Evolutionary conservation across 2,329 filamentous ascomycete genomes (phyloP).

Genomic region (Xylaria sp.): DNA sequence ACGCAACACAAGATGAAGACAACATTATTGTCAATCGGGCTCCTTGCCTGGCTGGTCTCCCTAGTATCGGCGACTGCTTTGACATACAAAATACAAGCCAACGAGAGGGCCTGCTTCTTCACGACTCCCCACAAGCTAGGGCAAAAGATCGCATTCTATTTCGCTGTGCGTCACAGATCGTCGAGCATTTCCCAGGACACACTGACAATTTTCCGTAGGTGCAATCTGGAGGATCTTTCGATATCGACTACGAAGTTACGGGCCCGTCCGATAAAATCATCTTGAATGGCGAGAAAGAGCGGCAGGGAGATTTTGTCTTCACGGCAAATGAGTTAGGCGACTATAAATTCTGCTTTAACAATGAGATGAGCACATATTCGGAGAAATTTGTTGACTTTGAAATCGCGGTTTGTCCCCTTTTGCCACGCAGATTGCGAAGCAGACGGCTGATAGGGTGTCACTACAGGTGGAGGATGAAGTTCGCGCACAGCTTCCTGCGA

Average conservation of each 20-base stretch:
- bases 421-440: constrained; percentile 12
- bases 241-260: constrained; percentile 90
- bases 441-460: constrained; percentile 23
- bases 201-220: constrained; percentile 67
- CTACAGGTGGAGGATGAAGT: constrained; percentile 47
- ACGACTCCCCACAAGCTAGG: constrained; percentile 78
- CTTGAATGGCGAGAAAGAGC: constrained; percentile 86
- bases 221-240: constrained; percentile 97
- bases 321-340: constrained; percentile 88
- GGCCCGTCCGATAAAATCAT: constrained; percentile 85
- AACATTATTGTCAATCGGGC: constrained; percentile 68
- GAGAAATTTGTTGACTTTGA: constrained; percentile 99
- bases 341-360: constrained; percentile 98
- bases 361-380: constrained; percentile 96
- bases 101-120: constrained; percentile 98
- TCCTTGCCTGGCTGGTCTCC: constrained; percentile 76
- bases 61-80: constrained; percentile 86
- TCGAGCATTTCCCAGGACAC: constrained; percentile 20
- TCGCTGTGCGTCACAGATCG: constrained; percentile 74
- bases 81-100: constrained; percentile 89
- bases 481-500: constrained; percentile 46
- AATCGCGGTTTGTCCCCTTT: constrained; percentile 76
- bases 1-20: constrained; percentile 69
- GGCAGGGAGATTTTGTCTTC: constrained; percentile 98
- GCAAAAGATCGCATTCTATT: constrained; percentile 97